Conservation (phyloP, 805 yeast genomes). For the Isabelozyma gotoi region DNA sequence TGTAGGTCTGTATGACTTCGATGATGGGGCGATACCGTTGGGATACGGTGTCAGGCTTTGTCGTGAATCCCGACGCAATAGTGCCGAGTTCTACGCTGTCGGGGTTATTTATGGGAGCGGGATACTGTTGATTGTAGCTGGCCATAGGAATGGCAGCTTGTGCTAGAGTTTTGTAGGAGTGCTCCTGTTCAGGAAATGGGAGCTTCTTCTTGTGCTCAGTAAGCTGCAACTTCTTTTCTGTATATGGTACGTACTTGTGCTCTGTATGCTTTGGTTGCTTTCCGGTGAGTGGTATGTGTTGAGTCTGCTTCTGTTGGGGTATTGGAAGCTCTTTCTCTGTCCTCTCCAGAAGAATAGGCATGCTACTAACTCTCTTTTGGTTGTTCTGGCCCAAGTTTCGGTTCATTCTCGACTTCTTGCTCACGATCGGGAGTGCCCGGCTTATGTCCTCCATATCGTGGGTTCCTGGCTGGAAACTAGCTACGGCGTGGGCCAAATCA, state of each 20-base stretch:
- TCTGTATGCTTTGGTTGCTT: no score
- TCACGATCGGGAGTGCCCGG: conserved; percentile 19
- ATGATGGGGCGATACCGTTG: conserved; percentile 1
- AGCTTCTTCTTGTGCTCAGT: no score
- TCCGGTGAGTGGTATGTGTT: no score
- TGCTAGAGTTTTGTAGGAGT: conserved; percentile 1
- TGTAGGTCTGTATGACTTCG: conserved; percentile 4
- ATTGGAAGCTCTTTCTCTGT: no score
- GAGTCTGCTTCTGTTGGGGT: no score
- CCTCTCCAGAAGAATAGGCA: conserved; percentile 20
- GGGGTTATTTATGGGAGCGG: background rate
- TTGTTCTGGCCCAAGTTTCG: conserved; percentile 12
- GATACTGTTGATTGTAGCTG: conserved; percentile 4
- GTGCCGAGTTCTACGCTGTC: background rate
- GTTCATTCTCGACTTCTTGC: conserved; percentile 18
- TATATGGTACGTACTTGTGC: no score
- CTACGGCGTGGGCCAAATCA: conserved; percentile 28
- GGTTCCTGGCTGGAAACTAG: conserved; percentile 25
- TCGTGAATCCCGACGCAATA: background rate
- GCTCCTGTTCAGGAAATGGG: no score
- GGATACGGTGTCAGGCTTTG: background rate
- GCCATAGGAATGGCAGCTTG: no score
- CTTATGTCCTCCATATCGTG: conserved; percentile 29
- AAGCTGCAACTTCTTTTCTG: no score
- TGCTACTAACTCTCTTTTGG: background rate